A percentile compares a stretch with the other conserved stretches of the same genome.
Evolutionary conservation across 352 stramenopile species (phyloP).

Genomic region (Phytopythium ostracodes): DNA sequence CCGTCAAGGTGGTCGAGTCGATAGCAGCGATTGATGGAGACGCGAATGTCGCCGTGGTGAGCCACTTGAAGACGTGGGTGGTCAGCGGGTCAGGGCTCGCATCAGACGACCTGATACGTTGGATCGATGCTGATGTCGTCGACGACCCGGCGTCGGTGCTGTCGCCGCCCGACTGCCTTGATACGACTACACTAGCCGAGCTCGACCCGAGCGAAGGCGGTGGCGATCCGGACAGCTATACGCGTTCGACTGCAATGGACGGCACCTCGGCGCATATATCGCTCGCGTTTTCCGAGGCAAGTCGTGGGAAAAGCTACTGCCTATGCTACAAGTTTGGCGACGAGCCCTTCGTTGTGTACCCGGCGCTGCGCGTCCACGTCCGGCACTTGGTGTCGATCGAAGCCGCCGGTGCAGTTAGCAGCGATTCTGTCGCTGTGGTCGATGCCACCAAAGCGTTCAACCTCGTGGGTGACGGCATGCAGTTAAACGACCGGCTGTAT

Average conservation of each 20-base stretch:
- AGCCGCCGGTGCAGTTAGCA: slow-evolving; percentile 18
- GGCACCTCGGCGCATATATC: slow-evolving; percentile 2
- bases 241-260: not conserved
- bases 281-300: slow-evolving; percentile 35
- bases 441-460: slow-evolving; percentile 45
- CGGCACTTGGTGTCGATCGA: slow-evolving; percentile 34
- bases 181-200: slow-evolving; percentile 31
- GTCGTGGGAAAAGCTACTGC: slow-evolving; percentile 46
- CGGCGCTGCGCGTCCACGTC: slow-evolving; percentile 36
- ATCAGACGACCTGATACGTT: slow-evolving; percentile 45
- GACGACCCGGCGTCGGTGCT: slow-evolving; percentile 20
- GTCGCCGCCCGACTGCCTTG: slow-evolving; percentile 29
- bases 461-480: slow-evolving; percentile 44
- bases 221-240: not conserved
- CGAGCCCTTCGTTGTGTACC: slow-evolving; percentile 58
- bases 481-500: slow-evolving; percentile 53
- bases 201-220: slow-evolving; percentile 8
- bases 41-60: slow-evolving; percentile 34
- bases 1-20: slow-evolving; percentile 43
- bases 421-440: slow-evolving; percentile 41
- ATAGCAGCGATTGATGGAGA: slow-evolving; percentile 29
- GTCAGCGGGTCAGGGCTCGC: slow-evolving; percentile 40
- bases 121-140: slow-evolving; percentile 39
- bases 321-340: slow-evolving; percentile 69
- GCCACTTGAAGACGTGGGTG: slow-evolving; percentile 50